Evolutionary conservation across 2,329 filamentous ascomycete genomes (phyloP).

Genomic region (Hyphodiscus sp.): DNA sequence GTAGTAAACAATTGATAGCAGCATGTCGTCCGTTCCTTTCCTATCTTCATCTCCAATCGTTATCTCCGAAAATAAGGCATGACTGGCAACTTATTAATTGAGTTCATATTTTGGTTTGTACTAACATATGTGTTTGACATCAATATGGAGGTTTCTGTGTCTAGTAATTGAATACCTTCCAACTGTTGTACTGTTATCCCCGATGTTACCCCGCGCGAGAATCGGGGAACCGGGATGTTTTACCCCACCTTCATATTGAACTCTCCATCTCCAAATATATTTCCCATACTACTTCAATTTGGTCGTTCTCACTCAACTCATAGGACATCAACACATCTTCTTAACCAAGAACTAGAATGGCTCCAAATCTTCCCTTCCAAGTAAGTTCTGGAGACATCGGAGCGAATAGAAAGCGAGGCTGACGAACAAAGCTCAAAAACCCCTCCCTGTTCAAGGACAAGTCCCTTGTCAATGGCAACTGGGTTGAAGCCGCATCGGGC

Average conservation of each 20-base stretch:
- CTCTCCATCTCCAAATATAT: background rate
- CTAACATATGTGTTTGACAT: too few species aligned
- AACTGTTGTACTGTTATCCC: background rate
- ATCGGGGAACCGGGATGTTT: background rate
- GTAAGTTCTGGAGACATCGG: constrained; percentile 4
- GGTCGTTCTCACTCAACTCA: background rate
- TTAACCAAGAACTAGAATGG: background rate
- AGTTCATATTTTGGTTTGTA: too few species aligned
- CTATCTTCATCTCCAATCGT: too few species aligned
- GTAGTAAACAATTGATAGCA: too few species aligned
- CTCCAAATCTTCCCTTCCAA: constrained; percentile 20
- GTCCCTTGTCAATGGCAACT: constrained; percentile 47
- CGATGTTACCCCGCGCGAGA: background rate
- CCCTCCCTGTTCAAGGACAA: constrained; percentile 47
- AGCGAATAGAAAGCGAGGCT: background rate
- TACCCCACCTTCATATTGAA: background rate
- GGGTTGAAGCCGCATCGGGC: constrained; percentile 48
- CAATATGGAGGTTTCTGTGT: background rate
- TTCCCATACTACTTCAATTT: background rate
- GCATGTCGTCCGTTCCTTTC: too few species aligned
- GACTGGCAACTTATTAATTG: too few species aligned
- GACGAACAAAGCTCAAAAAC: constrained; percentile 41
- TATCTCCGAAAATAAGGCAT: too few species aligned
- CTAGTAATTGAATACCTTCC: too few species aligned
- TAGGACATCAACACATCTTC: background rate